A percentile compares a stretch with the other conserved stretches of the same genome.
These are phyloP conservation scores for Pneumocystis canis DNA, from an alignment of 1,139 yeast genomes.

Conservation along the genomic window DNA sequence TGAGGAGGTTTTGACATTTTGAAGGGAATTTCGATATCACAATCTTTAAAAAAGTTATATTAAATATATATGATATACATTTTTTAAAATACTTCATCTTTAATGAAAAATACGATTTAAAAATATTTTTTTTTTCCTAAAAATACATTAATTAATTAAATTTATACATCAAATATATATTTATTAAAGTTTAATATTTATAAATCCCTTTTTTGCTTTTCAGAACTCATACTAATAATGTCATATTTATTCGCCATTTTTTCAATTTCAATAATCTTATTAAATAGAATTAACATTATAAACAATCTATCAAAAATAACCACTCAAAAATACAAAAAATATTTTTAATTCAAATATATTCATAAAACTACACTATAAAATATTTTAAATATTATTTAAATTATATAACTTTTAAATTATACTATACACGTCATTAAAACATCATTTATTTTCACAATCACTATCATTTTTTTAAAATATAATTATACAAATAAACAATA, in stretches of 20 bases:
- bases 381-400: background rate
- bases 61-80: background rate
- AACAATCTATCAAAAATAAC: background rate
- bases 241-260: background rate
- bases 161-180: background rate
- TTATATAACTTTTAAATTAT: background rate
- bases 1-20: background rate
- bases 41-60: background rate
- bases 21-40: background rate
- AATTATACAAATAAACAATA: background rate
- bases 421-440: background rate
- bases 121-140: no score
- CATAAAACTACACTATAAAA: background rate
- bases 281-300: background rate
- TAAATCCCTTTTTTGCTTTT: background rate
- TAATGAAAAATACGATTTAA: no score
- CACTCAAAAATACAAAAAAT: background rate
- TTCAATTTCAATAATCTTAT: background rate
- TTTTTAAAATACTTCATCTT: background rate
- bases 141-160: background rate
- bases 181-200: background rate
- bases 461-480: background rate
- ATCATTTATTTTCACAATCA: background rate
- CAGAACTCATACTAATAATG: no score
- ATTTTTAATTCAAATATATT: background rate